These are phyloP conservation scores for Populus davidiana DNA, from an alignment of 345 rosid genomes.

Conservation along the genomic window DNA sequence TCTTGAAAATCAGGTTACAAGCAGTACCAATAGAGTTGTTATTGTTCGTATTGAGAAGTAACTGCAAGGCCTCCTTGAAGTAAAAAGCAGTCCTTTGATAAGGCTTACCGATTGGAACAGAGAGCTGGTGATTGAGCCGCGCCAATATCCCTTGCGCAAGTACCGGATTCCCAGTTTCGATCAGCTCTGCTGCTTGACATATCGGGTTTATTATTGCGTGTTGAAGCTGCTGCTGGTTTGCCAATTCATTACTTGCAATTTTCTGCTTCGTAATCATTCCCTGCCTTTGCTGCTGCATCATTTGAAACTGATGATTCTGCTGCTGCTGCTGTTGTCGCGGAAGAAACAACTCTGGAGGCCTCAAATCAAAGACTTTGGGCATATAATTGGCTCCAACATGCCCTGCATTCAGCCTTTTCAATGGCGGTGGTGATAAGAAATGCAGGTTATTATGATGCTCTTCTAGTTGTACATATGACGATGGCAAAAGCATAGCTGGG, in stretches of 20 bases:
- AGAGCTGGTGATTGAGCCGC: constrained; percentile 99
- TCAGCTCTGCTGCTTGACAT: constrained; percentile 82
- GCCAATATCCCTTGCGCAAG: constrained; percentile 99
- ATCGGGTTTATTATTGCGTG: constrained; percentile 69
- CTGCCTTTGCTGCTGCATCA: constrained; percentile 29
- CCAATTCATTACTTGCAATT: constrained; percentile 41
- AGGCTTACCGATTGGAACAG: constrained; percentile 63
- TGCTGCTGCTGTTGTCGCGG: constrained; percentile 40
- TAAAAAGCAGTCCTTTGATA: constrained; percentile 74
- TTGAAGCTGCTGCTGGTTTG: constrained; percentile 68
- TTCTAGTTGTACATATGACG: constrained; percentile 34
- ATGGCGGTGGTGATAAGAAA: constrained; percentile 43
- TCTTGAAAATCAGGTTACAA: constrained; percentile 55
- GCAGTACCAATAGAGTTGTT: constrained; percentile 22
- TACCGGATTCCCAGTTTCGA: constrained; percentile 65
- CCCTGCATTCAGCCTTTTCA: constrained; percentile 34
- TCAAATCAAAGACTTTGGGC: constrained; percentile 12
- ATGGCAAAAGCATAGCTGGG: constrained; percentile 48
- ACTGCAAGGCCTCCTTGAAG: constrained; percentile 70
- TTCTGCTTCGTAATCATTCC: constrained; percentile 36
- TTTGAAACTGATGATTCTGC: constrained; percentile 26
- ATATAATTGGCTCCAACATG: constrained; percentile 26
- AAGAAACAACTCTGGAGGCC: constrained; percentile 40
- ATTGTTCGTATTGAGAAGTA: constrained; percentile 39
- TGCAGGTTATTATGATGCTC: constrained; percentile 37